phyloP scores from a whole-genome alignment of 176 grass and related monocot genomes.

The Bothriochloa decipiens region DNA sequence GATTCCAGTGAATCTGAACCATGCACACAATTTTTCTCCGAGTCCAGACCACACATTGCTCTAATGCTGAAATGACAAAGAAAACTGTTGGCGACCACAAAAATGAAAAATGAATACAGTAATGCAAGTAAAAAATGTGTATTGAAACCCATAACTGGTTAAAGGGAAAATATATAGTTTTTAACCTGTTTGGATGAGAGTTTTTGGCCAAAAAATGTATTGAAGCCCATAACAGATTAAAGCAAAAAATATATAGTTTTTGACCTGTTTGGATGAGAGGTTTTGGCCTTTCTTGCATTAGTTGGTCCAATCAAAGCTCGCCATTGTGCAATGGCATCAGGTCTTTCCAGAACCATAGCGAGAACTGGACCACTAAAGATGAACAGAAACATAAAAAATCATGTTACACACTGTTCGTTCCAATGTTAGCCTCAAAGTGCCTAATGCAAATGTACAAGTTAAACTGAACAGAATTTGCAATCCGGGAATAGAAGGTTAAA shows the following conservation, averaged over 20 bases:
- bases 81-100: neutral
- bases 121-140: neutral
- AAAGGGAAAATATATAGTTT: neutral
- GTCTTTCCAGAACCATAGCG: constrained; percentile 79
- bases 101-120: neutral
- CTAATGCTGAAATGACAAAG: constrained; percentile 69
- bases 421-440: neutral
- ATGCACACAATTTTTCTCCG: constrained; percentile 87
- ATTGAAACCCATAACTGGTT: neutral
- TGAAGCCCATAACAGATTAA: neutral
- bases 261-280: constrained; percentile 78
- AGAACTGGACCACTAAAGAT: constrained; percentile 71
- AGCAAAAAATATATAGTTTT: neutral
- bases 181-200: constrained; percentile 77
- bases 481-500: neutral
- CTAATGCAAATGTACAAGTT: neutral
- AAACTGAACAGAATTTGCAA: neutral
- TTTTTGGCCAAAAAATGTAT: constrained; percentile 54
- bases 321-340: constrained; percentile 71
- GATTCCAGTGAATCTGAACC: constrained; percentile 87
- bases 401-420: constrained; percentile 2
- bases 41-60: constrained; percentile 81
- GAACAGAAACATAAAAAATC: constrained; percentile 32
- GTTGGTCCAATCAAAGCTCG: constrained; percentile 89
- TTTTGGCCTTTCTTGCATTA: constrained; percentile 80